Percentiles rank a stretch among this genome's conserved stretches.
These are phyloP conservation scores for Trypanosoma scelopori DNA, from an alignment of 208 protist genomes.

Conservation along the genomic window DNA sequence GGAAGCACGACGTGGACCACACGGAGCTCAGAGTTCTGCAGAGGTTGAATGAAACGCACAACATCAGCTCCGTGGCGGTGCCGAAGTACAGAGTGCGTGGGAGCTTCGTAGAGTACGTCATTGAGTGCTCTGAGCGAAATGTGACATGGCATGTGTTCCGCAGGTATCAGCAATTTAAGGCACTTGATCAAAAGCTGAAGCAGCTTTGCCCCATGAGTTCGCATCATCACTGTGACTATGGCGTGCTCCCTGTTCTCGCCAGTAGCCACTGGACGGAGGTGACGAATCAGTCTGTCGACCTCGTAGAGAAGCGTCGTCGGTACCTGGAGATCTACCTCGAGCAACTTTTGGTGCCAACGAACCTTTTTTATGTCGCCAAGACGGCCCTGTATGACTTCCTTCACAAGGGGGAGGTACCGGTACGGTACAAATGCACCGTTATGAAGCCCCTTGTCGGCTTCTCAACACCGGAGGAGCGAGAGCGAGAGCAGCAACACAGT, in stretches of 20 bases:
- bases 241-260: slow-evolving; percentile 75
- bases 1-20: slow-evolving; percentile 13
- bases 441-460: slow-evolving; percentile 33
- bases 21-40: slow-evolving; percentile 8
- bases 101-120: slow-evolving; percentile 73
- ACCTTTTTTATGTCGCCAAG: slow-evolving; percentile 73
- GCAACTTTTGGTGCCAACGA: slow-evolving; percentile 75
- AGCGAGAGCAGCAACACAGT: slow-evolving; percentile 1
- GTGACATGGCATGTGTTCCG: slow-evolving; percentile 64
- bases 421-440: slow-evolving; percentile 17
- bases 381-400: slow-evolving; percentile 76
- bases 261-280: slow-evolving; percentile 85
- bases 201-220: slow-evolving; percentile 43
- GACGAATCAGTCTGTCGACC: slow-evolving; percentile 81
- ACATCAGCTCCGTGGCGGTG: slow-evolving; percentile 53
- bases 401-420: slow-evolving; percentile 74
- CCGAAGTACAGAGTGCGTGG: slow-evolving; percentile 67
- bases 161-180: slow-evolving; percentile 85
- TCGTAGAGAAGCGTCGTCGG: slow-evolving; percentile 72
- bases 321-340: slow-evolving; percentile 85
- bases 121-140: slow-evolving; percentile 50
- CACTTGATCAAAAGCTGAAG: slow-evolving; percentile 61
- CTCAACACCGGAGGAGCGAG: not conserved
- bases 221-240: slow-evolving; percentile 60
- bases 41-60: slow-evolving; percentile 1